Evolutionary conservation across 164 flowering plant species (phyloP).

Genomic region (Pachysandra terminalis): DNA sequence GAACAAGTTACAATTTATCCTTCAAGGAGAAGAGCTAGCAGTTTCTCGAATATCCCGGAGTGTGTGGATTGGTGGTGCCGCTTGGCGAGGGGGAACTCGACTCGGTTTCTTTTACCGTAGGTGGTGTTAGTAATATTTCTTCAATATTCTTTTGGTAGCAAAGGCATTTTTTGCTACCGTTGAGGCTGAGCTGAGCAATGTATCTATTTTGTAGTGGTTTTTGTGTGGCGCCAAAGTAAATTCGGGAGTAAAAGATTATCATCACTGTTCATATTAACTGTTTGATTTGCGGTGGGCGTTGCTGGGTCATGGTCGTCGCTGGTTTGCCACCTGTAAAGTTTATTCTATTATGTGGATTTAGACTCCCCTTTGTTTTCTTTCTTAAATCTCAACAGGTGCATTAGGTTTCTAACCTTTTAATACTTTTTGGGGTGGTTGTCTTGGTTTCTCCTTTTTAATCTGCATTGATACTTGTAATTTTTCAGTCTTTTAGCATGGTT

Average conservation of each 20-base stretch:
- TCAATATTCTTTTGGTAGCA: constrained; percentile 50
- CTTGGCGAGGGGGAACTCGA: constrained; percentile 1
- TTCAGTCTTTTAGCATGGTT: too few relatives aligned
- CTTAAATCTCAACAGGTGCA: too few relatives aligned
- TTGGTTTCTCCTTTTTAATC: too few relatives aligned
- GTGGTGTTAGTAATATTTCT: constrained; percentile 10
- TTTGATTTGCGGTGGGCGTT: too few relatives aligned
- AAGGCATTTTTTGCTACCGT: constrained; percentile 43
- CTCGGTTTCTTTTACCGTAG: background rate
- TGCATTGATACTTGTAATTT: too few relatives aligned
- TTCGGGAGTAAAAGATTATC: background rate
- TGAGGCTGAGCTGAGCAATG: constrained; percentile 23
- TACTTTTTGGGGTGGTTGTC: too few relatives aligned
- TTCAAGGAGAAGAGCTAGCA: background rate
- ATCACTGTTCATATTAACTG: background rate
- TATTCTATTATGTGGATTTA: background rate
- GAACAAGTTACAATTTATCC: background rate
- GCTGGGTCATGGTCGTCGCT: background rate
- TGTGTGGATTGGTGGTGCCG: constrained; percentile 2
- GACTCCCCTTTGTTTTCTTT: background rate
- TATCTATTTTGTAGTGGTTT: background rate
- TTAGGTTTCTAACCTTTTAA: too few relatives aligned
- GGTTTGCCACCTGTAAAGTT: background rate
- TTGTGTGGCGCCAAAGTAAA: background rate
- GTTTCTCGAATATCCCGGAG: constrained; percentile 5